phyloP scores from a whole-genome alignment of 2,329 filamentous ascomycete genomes.

The Fusarium xylarioides region DNA sequence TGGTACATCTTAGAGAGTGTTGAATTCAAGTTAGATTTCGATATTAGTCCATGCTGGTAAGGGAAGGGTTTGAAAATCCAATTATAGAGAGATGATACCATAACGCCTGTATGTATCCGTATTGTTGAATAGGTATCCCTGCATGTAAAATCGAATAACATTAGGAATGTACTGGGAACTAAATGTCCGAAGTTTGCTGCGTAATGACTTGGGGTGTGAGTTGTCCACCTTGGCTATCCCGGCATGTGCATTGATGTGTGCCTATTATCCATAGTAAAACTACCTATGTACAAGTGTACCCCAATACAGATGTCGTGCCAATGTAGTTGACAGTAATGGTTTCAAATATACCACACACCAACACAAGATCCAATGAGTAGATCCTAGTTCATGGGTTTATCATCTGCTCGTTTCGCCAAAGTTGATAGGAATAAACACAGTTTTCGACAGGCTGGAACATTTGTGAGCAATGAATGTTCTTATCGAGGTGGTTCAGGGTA shows the following conservation, averaged over 20 bases:
- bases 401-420: neutral
- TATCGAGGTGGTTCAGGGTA: constrained; percentile 18
- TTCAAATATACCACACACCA: neutral
- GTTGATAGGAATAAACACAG: neutral
- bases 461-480: constrained; percentile 6
- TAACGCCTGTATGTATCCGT: neutral
- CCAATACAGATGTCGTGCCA: neutral
- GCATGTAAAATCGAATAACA: neutral
- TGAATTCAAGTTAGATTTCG: neutral
- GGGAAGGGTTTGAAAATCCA: neutral
- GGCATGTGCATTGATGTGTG: neutral
- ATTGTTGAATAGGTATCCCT: neutral
- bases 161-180: neutral
- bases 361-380: neutral
- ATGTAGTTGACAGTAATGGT: neutral
- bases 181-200: neutral
- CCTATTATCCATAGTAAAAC: neutral
- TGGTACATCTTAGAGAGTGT: neutral
- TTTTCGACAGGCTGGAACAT: neutral
- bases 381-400: neutral
- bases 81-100: constrained; percentile 12
- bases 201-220: constrained; percentile 13
- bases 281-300: neutral
- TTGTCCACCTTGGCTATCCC: constrained; percentile 21
- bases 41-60: neutral